Evolutionary conservation across 192 early-diverging fungal species (phyloP).

Genomic region (Paraglomus brasilianum): DNA sequence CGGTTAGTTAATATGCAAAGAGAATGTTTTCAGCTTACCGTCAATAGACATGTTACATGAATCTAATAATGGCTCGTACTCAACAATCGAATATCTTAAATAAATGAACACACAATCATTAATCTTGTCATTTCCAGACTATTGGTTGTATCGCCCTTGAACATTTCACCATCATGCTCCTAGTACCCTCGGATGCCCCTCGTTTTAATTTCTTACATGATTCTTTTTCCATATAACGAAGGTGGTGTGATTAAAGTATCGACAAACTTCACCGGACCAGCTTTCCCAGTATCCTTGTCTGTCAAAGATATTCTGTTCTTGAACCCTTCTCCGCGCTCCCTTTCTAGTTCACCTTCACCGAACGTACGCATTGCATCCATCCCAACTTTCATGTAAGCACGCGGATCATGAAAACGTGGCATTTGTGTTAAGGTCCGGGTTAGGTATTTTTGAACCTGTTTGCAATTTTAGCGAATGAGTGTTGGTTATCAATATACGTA

Average conservation of each 20-base stretch:
- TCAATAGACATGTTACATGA: constrained; percentile 91
- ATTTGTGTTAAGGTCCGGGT: constrained; percentile 72
- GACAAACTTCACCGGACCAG: constrained; percentile 4
- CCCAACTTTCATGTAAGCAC: constrained; percentile 35
- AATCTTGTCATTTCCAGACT: no score
- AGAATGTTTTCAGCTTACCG: constrained; percentile 35
- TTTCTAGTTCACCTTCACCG: constrained; percentile 35
- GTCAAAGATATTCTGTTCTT: constrained; percentile 12
- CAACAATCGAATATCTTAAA: constrained; percentile 83
- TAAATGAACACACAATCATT: not conserved
- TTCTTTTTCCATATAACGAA: constrained; percentile 87
- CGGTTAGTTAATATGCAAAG: not conserved
- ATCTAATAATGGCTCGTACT: constrained; percentile 94
- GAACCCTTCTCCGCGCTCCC: not conserved
- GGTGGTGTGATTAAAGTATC: constrained; percentile 76
- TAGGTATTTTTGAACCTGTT: constrained; percentile 71
- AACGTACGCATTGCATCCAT: constrained; percentile 10
- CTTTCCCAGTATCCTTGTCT: not conserved
- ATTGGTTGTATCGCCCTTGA: not conserved
- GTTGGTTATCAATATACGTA: not conserved
- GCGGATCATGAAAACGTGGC: constrained; percentile 81
- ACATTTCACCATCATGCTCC: not conserved
- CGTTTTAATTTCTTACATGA: constrained; percentile 43
- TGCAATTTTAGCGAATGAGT: constrained; percentile 37
- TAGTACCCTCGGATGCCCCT: not conserved